Evolutionary conservation across 805 yeast genomes (phyloP), one percentile per base, ranked within the genome.

Genomic region (Metschnikowia arizonensis): DNA sequence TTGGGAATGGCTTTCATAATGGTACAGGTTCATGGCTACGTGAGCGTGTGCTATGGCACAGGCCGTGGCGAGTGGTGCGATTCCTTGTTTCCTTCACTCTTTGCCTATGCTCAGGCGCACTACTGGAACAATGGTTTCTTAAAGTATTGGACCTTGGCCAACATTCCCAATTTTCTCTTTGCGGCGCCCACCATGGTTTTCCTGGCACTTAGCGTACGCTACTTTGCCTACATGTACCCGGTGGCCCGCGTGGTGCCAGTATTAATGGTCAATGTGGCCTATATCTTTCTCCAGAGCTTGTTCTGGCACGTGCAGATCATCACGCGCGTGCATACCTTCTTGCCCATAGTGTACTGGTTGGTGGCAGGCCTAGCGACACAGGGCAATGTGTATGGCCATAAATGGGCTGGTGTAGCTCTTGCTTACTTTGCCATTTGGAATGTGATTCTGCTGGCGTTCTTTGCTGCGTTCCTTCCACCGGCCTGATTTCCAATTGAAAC

Each of bases 101-200:
- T 82, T 54, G 62, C 77, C 3, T 87, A 74, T 61, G 85, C 95
- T 5, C 99, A 93, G 63, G 47, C 65, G 1, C 73, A 80, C 51
- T 89, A 91, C 62, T 93, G 99, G 99, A 77, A 81, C 54, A 76
- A 72, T 35, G 98, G 99, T 0, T 79, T 90, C 42, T 62, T 93
- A 45, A 70, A 65, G 33, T 93, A 93, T 64, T 93, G 97, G 91
- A 84, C 93, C 0, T 47, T 72, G 0, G 81, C 80, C 57, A 91
- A 93, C 56, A 63, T 87, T 6, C 96, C 97, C 9, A 86, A 90
- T 62, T 91, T 93, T 60, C 24, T 82, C 8, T 70, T 93, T 55
- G 91, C 86, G 0, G 45, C 77, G 1, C 98, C 98, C 2, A 79
- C 82, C 14, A 58, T 86, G 5, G 21, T 69, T 1, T 59, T 84